Conservation (phyloP, 176 grass and related monocot genomes). For the Zoysia japonica region DNA sequence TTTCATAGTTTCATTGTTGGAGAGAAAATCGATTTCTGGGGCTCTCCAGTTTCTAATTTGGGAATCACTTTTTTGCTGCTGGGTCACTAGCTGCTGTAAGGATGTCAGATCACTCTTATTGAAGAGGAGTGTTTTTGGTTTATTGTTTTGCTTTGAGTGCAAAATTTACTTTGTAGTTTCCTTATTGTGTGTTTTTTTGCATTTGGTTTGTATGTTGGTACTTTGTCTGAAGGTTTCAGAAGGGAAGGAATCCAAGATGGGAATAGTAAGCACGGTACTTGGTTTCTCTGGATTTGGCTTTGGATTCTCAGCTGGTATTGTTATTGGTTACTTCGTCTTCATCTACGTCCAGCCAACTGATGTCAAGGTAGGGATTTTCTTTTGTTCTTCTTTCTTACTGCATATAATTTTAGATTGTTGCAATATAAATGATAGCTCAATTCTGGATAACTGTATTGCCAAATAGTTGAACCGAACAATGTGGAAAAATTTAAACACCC, state of each 20-base stretch:
- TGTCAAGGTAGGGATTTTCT: conserved; percentile 62
- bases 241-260: conserved; percentile 46
- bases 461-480: conserved; percentile 3
- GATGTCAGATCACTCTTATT: conserved; percentile 13
- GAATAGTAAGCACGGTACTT: conserved; percentile 69
- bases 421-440: neutral
- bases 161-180: neutral
- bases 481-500: neutral
- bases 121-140: neutral
- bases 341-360: conserved; percentile 78
- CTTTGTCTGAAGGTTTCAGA: conserved; percentile 38
- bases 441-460: neutral
- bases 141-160: neutral
- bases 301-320: conserved; percentile 69
- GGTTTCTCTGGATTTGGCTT: conserved; percentile 85
- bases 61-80: conserved; percentile 19
- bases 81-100: neutral
- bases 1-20: conserved; percentile 7
- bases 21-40: too few species aligned
- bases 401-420: conserved; percentile 12
- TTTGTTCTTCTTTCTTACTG: conserved; percentile 21
- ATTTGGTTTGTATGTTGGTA: conserved; percentile 9
- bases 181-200: conserved; percentile 4
- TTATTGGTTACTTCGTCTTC: conserved; percentile 82
- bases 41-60: conserved; percentile 30